phyloP scores from a whole-genome alignment of 2,329 filamentous ascomycete species.

The Ploettnerulaceae sp. region DNA sequence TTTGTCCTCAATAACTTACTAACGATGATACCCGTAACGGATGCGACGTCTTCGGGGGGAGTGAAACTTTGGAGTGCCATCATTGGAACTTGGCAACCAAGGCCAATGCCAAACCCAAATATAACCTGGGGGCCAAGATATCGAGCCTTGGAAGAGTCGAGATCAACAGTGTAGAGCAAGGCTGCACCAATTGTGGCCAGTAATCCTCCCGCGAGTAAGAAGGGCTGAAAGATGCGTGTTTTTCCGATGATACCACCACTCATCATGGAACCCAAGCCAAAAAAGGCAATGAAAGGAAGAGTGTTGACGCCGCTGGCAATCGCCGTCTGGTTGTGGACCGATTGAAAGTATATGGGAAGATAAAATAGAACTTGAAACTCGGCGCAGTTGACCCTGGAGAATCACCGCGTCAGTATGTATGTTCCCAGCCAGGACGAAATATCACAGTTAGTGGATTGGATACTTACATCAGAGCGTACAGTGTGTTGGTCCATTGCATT shows the following conservation, averaged over 20 bases:
- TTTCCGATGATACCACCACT: constrained; percentile 31
- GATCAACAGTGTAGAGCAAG: constrained; percentile 38
- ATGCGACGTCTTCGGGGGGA: constrained; percentile 25
- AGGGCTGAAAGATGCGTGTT: constrained; percentile 37
- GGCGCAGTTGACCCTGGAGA: constrained; percentile 34
- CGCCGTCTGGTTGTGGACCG: constrained; percentile 36
- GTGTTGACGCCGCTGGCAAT: constrained; percentile 34
- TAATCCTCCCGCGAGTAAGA: constrained; percentile 39
- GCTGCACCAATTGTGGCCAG: constrained; percentile 38
- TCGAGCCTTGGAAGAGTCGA: constrained; percentile 36
- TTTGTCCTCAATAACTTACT: constrained; percentile 7
- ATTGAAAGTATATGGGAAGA: constrained; percentile 46
- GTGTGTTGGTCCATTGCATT: not conserved
- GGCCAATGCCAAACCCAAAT: constrained; percentile 40
- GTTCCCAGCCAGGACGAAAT: not conserved
- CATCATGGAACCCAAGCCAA: constrained; percentile 18
- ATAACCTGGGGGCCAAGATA: constrained; percentile 49
- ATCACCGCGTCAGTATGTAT: not conserved
- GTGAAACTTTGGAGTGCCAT: constrained; percentile 23
- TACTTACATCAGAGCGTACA: not conserved
- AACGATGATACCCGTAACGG: constrained; percentile 23
- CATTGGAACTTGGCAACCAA: constrained; percentile 37
- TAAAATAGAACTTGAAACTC: constrained; percentile 39
- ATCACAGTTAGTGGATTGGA: not conserved
- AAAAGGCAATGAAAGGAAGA: constrained; percentile 24